phyloP scores from a whole-genome alignment of 2,329 filamentous ascomycete species.

The Ceratocystis alfenasii region DNA sequence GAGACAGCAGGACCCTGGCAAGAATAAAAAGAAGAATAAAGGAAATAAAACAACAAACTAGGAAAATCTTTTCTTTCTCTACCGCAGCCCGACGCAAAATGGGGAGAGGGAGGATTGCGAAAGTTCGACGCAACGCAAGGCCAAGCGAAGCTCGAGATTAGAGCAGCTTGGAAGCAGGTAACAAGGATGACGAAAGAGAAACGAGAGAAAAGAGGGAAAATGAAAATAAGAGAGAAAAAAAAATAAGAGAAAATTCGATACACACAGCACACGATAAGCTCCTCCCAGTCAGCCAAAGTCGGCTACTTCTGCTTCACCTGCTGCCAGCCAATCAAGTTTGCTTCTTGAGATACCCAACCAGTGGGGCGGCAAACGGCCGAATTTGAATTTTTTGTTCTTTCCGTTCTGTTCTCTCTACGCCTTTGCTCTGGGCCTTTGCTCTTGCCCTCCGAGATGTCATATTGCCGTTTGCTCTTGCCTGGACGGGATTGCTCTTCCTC shows the following conservation, averaged over 20 bases:
- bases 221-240: background rate
- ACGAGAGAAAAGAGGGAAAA: background rate
- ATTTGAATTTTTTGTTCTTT: background rate
- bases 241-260: background rate
- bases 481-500: background rate
- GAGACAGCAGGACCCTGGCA: constrained; percentile 16
- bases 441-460: background rate
- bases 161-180: background rate
- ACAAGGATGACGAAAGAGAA: background rate
- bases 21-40: constrained; percentile 8
- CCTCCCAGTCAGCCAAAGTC: background rate
- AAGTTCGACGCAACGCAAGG: background rate
- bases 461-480: background rate
- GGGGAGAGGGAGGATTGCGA: background rate
- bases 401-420: background rate
- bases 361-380: background rate
- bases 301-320: background rate
- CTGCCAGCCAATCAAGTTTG: background rate
- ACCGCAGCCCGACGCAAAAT: constrained; percentile 3
- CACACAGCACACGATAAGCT: background rate
- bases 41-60: constrained; percentile 11
- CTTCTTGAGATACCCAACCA: background rate
- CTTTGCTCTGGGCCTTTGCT: background rate
- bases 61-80: background rate
- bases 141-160: background rate